A percentile compares a stretch with the other conserved stretches of the same genome.
Evolutionary conservation across 2,329 filamentous ascomycete species (phyloP).

Genomic region (Conoideocrella luteorostrata): DNA sequence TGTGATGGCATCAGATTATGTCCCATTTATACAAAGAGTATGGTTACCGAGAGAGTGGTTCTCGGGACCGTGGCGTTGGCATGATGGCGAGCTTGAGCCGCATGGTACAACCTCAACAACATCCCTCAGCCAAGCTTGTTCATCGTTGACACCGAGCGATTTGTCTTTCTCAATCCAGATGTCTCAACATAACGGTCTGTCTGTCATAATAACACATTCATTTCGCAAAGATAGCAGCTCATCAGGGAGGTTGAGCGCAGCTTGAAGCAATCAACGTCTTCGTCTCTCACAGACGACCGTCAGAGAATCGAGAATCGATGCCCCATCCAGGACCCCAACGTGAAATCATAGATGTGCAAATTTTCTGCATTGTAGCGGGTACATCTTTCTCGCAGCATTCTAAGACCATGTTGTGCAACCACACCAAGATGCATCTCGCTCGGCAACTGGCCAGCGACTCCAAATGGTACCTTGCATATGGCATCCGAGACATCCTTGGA

Average conservation of each 20-base stretch:
- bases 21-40: background rate
- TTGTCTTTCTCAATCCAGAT: too few relatives aligned
- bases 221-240: too few relatives aligned
- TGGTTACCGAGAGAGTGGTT: conserved; percentile 7
- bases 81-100: background rate
- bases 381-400: too few relatives aligned
- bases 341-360: too few relatives aligned
- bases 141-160: background rate
- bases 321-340: too few relatives aligned
- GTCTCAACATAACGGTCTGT: too few relatives aligned
- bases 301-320: too few relatives aligned
- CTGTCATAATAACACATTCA: too few relatives aligned
- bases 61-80: background rate
- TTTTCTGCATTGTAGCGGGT: too few relatives aligned
- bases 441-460: background rate
- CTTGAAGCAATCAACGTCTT: too few relatives aligned
- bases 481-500: conserved; percentile 1
- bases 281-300: too few relatives aligned
- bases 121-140: background rate
- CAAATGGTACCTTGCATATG: background rate
- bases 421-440: background rate
- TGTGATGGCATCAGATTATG: conserved; percentile 2
- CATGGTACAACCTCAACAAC: background rate
- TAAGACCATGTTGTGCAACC: background rate
- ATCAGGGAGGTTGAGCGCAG: too few relatives aligned